Evolutionary conservation across 768 basidiomycete genomes (phyloP).

Genomic region (Asterophora parasitica): DNA sequence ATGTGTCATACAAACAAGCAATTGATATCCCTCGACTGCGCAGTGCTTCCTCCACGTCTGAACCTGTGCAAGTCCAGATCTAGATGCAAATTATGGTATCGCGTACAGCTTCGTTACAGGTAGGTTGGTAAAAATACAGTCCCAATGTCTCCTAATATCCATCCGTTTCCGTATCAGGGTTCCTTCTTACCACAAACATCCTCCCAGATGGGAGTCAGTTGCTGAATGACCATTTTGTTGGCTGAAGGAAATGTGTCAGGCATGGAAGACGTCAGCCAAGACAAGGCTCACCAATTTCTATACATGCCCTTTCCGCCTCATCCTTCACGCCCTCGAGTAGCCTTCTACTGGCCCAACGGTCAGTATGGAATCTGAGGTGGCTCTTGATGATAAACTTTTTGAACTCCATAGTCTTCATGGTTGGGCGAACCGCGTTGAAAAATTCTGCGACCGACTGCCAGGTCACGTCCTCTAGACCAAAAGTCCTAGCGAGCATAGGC

Average conservation of each 20-base stretch:
- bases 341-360: slow-evolving; percentile 69
- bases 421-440: slow-evolving; percentile 47
- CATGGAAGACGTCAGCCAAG: slow-evolving; percentile 12
- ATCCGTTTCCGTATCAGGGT: not conserved
- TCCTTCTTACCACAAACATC: slow-evolving; percentile 21
- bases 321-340: slow-evolving; percentile 55
- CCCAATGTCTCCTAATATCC: too few relatives aligned
- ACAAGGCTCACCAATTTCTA: slow-evolving; percentile 55
- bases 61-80: not conserved
- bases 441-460: slow-evolving; percentile 71
- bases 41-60: not conserved
- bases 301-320: slow-evolving; percentile 49
- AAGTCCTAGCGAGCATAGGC: slow-evolving; percentile 60
- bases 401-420: slow-evolving; percentile 59
- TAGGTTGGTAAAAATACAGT: too few relatives aligned
- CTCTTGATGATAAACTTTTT: slow-evolving; percentile 63
- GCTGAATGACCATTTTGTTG: slow-evolving; percentile 64
- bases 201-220: slow-evolving; percentile 65
- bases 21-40: too few relatives aligned
- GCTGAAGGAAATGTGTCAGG: not conserved
- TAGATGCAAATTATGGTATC: too few relatives aligned
- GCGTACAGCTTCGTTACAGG: too few relatives aligned
- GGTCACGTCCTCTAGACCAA: slow-evolving; percentile 62
- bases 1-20: too few relatives aligned
- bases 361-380: slow-evolving; percentile 74